A percentile compares a stretch with the other conserved stretches of the same genome.
Conservation (phyloP, 805 yeast species). For the Starmera caribaea region DNA sequence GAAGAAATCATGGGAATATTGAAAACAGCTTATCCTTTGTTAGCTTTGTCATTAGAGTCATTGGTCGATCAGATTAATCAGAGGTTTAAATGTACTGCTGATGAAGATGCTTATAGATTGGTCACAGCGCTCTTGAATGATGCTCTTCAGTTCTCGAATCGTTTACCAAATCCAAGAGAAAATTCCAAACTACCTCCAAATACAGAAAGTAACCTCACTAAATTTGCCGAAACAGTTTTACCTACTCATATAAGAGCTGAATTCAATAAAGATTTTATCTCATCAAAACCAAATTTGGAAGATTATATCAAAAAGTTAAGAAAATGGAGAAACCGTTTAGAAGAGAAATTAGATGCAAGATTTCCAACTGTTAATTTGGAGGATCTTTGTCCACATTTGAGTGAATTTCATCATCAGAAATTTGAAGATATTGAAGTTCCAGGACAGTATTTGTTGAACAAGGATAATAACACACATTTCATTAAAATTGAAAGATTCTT, state of each 20-base stretch:
- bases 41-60: conserved; percentile 89
- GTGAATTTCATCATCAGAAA: conserved; percentile 96
- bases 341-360: conserved; percentile 82
- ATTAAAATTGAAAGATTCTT: conserved; percentile 88
- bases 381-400: conserved; percentile 85
- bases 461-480: conserved; percentile 84
- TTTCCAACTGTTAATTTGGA: conserved; percentile 76
- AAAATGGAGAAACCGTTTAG: conserved; percentile 88
- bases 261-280: conserved; percentile 85
- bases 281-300: conserved; percentile 80
- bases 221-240: conserved; percentile 87
- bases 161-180: conserved; percentile 78
- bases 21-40: conserved; percentile 91
- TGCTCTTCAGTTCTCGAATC: conserved; percentile 82
- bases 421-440: conserved; percentile 97
- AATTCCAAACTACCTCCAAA: conserved; percentile 85
- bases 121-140: conserved; percentile 89
- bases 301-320: conserved; percentile 75
- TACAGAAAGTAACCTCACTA: conserved; percentile 77
- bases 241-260: conserved; percentile 85
- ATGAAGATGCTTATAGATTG: conserved; percentile 91
- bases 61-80: conserved; percentile 92
- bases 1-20: conserved; percentile 89
- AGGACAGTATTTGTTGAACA: conserved; percentile 86
- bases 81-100: conserved; percentile 86